Conservation (phyloP, 768 basidiomycete species). For the Macrolepiota fuliginosa region DNA sequence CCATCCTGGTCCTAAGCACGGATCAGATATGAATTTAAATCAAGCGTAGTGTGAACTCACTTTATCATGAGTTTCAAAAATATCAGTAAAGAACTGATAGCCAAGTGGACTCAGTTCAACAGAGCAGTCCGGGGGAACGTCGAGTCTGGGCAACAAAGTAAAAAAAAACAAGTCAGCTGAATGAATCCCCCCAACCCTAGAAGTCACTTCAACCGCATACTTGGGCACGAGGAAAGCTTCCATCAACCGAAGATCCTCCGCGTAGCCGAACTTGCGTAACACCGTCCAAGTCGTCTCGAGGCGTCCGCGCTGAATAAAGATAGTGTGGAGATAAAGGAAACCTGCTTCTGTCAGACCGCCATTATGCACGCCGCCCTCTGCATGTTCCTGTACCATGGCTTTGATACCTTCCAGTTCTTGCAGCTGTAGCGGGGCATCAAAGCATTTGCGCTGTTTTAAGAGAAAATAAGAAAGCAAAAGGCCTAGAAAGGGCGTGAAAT, state of each 20-base stretch:
- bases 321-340: conserved; percentile 92
- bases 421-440: conserved; percentile 85
- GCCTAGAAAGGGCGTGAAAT: conserved; percentile 14
- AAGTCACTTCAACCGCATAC: conserved; percentile 42
- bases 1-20: conserved; percentile 85
- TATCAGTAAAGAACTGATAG: conserved; percentile 95
- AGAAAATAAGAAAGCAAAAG: conserved; percentile 8
- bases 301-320: conserved; percentile 93
- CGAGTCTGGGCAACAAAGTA: conserved; percentile 58
- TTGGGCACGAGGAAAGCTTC: conserved; percentile 88
- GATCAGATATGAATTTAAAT: not conserved
- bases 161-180: not conserved
- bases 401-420: conserved; percentile 97
- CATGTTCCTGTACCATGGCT: conserved; percentile 83
- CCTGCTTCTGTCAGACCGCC: conserved; percentile 89
- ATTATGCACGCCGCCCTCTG: conserved; percentile 69
- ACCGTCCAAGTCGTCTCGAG: conserved; percentile 99
- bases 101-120: conserved; percentile 94
- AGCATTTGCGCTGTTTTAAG: conserved; percentile 78
- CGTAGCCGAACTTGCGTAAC: conserved; percentile 92
- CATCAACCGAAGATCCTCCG: conserved; percentile 86
- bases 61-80: conserved; percentile 95
- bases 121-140: conserved; percentile 90
- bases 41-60: conserved; percentile 30
- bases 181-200: conserved; percentile 7